These are phyloP conservation scores for Hortiboletus campestris DNA, from an alignment of 768 basidiomycete genomes.

Conservation along the genomic window DNA sequence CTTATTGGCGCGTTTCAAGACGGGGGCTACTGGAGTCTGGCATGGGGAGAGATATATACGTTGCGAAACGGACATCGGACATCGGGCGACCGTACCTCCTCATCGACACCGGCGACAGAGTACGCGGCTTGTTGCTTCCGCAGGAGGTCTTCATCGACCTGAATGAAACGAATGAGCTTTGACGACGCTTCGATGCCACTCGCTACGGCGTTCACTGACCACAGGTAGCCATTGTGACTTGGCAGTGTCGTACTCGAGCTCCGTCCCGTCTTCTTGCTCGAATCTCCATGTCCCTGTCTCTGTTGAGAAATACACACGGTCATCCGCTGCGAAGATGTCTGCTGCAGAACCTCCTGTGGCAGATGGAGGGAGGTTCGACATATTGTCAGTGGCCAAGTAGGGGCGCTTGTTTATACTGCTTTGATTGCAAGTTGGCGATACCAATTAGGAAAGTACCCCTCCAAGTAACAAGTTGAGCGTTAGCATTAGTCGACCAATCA, in stretches of 20 bases:
- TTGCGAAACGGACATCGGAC: slow-evolving; percentile 18
- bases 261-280: slow-evolving; percentile 87
- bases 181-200: neutral
- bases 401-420: slow-evolving; percentile 38
- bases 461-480: neutral
- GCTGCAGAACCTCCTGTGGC: slow-evolving; percentile 51
- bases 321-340: slow-evolving; percentile 73
- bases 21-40: slow-evolving; percentile 85
- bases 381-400: slow-evolving; percentile 9
- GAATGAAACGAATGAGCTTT: slow-evolving; percentile 6
- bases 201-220: slow-evolving; percentile 46
- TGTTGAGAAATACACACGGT: slow-evolving; percentile 77
- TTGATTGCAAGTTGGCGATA: slow-evolving; percentile 25
- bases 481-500: too few species aligned
- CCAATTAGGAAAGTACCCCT: slow-evolving; percentile 13
- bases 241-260: slow-evolving; percentile 80
- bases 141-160: slow-evolving; percentile 87
- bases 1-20: slow-evolving; percentile 75
- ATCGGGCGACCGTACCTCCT: slow-evolving; percentile 60
- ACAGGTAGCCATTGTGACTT: slow-evolving; percentile 83
- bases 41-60: slow-evolving; percentile 22
- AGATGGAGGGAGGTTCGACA: slow-evolving; percentile 42
- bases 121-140: slow-evolving; percentile 95
- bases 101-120: slow-evolving; percentile 89
- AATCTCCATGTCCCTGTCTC: slow-evolving; percentile 77